Percentiles rank a stretch among this genome's conserved stretches.
phyloP scores from a whole-genome alignment of 2,329 filamentous ascomycete genomes.

The Epichloe sp. region DNA sequence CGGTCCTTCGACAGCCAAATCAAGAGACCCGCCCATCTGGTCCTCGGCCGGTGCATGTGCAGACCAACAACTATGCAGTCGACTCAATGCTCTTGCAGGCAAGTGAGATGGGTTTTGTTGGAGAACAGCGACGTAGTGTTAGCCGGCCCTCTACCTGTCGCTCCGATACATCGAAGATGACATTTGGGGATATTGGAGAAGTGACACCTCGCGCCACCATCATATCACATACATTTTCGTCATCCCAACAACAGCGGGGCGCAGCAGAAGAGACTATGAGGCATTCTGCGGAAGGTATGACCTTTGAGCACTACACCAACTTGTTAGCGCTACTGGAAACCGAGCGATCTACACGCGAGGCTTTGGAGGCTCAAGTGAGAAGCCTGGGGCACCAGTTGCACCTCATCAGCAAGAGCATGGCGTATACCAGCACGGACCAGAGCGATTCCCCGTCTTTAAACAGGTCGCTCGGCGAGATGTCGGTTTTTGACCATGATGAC shows the following conservation, averaged over 20 bases:
- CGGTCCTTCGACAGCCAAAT: slow-evolving; percentile 22
- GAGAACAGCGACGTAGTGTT: slow-evolving; percentile 2
- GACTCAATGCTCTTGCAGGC: neutral
- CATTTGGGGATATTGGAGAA: slow-evolving; percentile 34
- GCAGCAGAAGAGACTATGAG: slow-evolving; percentile 14
- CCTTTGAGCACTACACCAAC: slow-evolving; percentile 34
- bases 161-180: slow-evolving; percentile 28
- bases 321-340: slow-evolving; percentile 40
- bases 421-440: slow-evolving; percentile 8
- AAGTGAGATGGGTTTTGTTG: neutral
- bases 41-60: neutral
- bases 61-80: neutral
- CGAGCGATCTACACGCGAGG: slow-evolving; percentile 41
- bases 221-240: slow-evolving; percentile 22
- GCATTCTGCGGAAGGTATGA: slow-evolving; percentile 19
- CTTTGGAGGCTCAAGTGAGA: slow-evolving; percentile 43
- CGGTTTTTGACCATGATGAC: slow-evolving; percentile 30
- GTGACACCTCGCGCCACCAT: slow-evolving; percentile 26
- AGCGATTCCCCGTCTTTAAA: slow-evolving; percentile 21
- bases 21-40: slow-evolving; percentile 14
- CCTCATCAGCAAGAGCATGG: slow-evolving; percentile 27
- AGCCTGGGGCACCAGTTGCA: slow-evolving; percentile 38
- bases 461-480: slow-evolving; percentile 24
- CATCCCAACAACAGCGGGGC: slow-evolving; percentile 21
- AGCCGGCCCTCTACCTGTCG: slow-evolving; percentile 22